Conservation (phyloP, 495 filamentous ascomycete species). For the Penicillium paxilli region DNA sequence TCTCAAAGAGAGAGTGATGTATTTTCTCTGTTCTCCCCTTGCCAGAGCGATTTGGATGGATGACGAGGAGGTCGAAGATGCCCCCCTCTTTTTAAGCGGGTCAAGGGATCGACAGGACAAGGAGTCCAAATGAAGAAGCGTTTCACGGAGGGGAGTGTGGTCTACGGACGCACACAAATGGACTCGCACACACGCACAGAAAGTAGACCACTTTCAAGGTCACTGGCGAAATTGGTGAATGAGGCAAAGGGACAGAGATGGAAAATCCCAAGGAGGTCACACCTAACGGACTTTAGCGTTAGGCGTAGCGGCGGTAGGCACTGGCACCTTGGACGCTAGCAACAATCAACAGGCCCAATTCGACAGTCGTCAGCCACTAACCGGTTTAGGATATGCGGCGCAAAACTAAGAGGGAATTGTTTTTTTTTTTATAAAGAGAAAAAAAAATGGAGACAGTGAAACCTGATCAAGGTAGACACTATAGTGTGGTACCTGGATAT, state of each 20-base stretch:
- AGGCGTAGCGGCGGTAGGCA: neutral
- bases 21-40: neutral
- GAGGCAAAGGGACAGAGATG: too few species aligned
- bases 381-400: neutral
- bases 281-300: slow-evolving; percentile 11
- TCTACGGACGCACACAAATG: too few species aligned
- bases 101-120: slow-evolving; percentile 21
- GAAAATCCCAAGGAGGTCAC: too few species aligned
- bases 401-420: neutral
- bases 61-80: neutral
- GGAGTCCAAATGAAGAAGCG: neutral
- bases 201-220: too few species aligned
- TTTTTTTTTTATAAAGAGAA: too few species aligned
- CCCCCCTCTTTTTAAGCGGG: slow-evolving; percentile 21
- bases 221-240: too few species aligned
- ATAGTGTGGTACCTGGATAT: too few species aligned
- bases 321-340: neutral
- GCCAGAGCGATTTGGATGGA: neutral
- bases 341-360: neutral
- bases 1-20: neutral
- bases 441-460: neutral
- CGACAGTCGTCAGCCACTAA: neutral
- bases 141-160: neutral
- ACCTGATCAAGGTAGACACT: too few species aligned
- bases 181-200: too few species aligned